phyloP scores from a whole-genome alignment of 2,329 filamentous ascomycete species.

The Cladobotryum protrusum region DNA sequence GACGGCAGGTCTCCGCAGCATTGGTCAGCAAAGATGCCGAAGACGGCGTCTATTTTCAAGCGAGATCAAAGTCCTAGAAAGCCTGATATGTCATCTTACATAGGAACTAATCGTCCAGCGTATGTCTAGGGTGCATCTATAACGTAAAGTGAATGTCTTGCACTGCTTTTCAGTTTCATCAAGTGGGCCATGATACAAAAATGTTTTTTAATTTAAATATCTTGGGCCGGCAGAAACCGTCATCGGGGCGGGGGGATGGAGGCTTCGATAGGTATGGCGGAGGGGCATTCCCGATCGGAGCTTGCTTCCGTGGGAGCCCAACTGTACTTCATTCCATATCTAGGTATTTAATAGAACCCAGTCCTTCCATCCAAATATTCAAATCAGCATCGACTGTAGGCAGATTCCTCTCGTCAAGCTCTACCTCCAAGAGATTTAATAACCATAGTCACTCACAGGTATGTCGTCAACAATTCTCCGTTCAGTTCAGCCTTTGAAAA shows the following conservation, averaged over 20 bases:
- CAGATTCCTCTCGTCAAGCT: neutral
- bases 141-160: neutral
- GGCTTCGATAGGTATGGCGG: slow-evolving; percentile 6
- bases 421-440: neutral
- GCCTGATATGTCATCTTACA: too few relatives aligned
- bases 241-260: slow-evolving; percentile 8
- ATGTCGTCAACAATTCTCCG: slow-evolving; percentile 17
- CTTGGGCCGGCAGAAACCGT: slow-evolving; percentile 16
- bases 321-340: neutral
- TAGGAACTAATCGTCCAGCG: too few relatives aligned
- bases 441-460: slow-evolving; percentile 15
- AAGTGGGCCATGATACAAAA: too few relatives aligned
- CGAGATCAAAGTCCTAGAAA: neutral
- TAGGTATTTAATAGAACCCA: slow-evolving; percentile 5
- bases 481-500: slow-evolving; percentile 11
- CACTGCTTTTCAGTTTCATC: too few relatives aligned
- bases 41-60: neutral
- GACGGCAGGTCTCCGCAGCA: too few relatives aligned
- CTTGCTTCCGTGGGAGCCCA: too few relatives aligned
- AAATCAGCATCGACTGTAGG: neutral
- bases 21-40: too few relatives aligned
- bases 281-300: slow-evolving; percentile 1
- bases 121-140: neutral
- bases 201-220: neutral
- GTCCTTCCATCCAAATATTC: neutral